phyloP scores from a whole-genome alignment of 371 early-diverging fungal species.

The Mucor velutinosus region DNA sequence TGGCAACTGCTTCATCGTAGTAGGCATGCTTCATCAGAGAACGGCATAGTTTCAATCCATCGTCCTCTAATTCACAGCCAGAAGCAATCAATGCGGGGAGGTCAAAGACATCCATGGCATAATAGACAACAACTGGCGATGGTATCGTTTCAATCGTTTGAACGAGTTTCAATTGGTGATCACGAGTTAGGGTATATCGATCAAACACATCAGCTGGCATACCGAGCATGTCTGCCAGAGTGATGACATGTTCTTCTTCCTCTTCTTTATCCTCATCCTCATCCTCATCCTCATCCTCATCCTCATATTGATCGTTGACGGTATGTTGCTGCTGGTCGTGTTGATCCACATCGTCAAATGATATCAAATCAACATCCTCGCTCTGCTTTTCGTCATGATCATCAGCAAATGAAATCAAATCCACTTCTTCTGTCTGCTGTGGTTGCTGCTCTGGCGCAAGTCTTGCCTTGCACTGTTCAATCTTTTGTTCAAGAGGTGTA shows the following conservation, averaged over 20 bases:
- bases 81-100: slow-evolving; percentile 16
- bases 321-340: too few relatives aligned
- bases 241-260: slow-evolving; percentile 8
- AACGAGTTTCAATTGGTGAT: slow-evolving; percentile 30
- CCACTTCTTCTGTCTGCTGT: slow-evolving; percentile 9
- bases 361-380: slow-evolving; percentile 27
- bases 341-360: slow-evolving; percentile 29
- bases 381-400: background rate
- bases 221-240: slow-evolving; percentile 8
- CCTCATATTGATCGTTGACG: slow-evolving; percentile 16
- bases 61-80: slow-evolving; percentile 32
- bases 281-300: slow-evolving; percentile 8
- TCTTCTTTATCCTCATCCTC: slow-evolving; percentile 21
- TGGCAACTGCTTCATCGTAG: slow-evolving; percentile 35
- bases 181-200: slow-evolving; percentile 3
- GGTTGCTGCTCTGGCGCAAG: slow-evolving; percentile 5
- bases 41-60: slow-evolving; percentile 32
- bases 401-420: slow-evolving; percentile 37
- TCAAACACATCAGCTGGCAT: slow-evolving; percentile 5
- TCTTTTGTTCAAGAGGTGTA: slow-evolving; percentile 23
- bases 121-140: slow-evolving; percentile 31
- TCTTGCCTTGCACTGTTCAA: background rate
- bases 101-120: slow-evolving; percentile 38
- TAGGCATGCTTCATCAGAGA: slow-evolving; percentile 25
- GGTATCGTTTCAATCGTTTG: slow-evolving; percentile 44